phyloP scores from a whole-genome alignment of 1,139 yeast species.

The Geotrichum armillariae region DNA sequence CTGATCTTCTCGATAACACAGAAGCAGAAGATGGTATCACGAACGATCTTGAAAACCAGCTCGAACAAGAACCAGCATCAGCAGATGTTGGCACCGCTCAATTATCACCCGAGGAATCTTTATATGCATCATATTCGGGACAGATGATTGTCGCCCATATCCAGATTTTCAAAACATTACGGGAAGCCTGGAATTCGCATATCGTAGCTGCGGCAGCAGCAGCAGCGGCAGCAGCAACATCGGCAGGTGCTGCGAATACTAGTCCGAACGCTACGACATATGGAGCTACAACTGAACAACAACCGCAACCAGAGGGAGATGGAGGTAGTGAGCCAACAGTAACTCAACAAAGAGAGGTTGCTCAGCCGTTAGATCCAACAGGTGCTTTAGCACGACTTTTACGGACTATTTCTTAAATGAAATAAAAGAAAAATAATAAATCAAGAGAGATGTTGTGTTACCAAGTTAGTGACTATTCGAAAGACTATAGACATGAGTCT shows the following conservation, averaged over 20 bases:
- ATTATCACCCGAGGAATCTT: not conserved
- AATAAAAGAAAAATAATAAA: no score
- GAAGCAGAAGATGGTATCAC: slow-evolving; percentile 5
- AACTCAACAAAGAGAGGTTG: not conserved
- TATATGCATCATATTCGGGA: slow-evolving; percentile 27
- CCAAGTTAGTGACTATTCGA: no score
- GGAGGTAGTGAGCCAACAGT: no score
- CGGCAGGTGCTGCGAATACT: not conserved
- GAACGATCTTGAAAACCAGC: not conserved
- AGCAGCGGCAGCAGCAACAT: not conserved
- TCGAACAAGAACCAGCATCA: not conserved
- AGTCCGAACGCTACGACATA: not conserved
- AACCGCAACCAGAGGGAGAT: no score
- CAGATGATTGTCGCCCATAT: slow-evolving; percentile 29
- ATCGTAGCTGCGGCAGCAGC: not conserved
- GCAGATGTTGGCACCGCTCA: not conserved
- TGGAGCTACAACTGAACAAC: not conserved
- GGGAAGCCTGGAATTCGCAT: slow-evolving; percentile 7
- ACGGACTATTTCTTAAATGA: not conserved
- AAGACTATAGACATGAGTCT: no score
- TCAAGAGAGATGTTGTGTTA: no score
- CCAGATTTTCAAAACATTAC: slow-evolving; percentile 16
- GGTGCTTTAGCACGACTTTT: slow-evolving; percentile 2
- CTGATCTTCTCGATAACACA: not conserved
- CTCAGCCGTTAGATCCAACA: slow-evolving; percentile 4